phyloP scores from a whole-genome alignment of 2,329 filamentous ascomycete species.

The Alternaria sp. region DNA sequence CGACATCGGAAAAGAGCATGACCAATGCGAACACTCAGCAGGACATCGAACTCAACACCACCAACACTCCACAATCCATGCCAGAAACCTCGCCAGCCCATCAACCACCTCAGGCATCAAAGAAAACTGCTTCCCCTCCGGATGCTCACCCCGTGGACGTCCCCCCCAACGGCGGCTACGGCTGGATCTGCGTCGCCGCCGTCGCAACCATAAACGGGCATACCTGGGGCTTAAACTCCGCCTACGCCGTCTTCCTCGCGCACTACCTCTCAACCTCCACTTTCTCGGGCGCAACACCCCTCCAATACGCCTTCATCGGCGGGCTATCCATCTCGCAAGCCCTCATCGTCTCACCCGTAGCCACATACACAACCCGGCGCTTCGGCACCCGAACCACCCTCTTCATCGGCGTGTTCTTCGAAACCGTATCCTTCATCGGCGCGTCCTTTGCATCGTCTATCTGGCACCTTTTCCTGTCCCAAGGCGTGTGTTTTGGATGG shows the following conservation, averaged over 20 bases:
- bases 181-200: constrained; percentile 60
- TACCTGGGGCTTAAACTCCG: constrained; percentile 76
- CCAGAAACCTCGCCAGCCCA: neutral
- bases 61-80: neutral
- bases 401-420: constrained; percentile 67
- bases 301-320: constrained; percentile 80
- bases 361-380: constrained; percentile 65
- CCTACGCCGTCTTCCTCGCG: constrained; percentile 76
- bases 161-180: constrained; percentile 67
- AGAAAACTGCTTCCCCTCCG: rapidly evolving
- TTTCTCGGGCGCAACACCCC: constrained; percentile 67
- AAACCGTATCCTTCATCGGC: constrained; percentile 69
- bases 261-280: constrained; percentile 68
- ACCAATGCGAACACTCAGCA: neutral
- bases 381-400: constrained; percentile 70
- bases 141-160: constrained; percentile 36
- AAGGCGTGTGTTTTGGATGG: constrained; percentile 77
- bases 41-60: neutral
- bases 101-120: neutral
- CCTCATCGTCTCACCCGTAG: constrained; percentile 71
- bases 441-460: constrained; percentile 72
- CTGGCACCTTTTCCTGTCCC: constrained; percentile 78
- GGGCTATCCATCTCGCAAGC: constrained; percentile 71
- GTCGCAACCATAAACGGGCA: constrained; percentile 53
- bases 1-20: neutral